Conservation (phyloP, 352 stramenopile genomes). For the Phytophthora vignae region DNA sequence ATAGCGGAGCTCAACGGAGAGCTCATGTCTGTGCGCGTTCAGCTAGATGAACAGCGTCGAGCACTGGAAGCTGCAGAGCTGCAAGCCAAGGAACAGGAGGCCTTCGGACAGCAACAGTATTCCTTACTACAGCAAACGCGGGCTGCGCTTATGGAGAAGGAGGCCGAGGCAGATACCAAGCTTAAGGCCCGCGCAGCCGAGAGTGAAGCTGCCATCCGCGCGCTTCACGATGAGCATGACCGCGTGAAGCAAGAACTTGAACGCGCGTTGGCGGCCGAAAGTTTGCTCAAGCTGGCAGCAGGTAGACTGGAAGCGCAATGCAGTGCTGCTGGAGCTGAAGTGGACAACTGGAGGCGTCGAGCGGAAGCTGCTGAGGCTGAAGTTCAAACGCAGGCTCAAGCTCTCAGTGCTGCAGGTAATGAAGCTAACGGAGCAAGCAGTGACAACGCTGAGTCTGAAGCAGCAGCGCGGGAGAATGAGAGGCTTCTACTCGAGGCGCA, state of each 20-base stretch:
- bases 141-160: constrained; percentile 54
- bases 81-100: constrained; percentile 70
- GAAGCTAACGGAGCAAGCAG: constrained; percentile 26
- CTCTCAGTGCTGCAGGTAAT: neutral
- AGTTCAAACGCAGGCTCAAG: constrained; percentile 11
- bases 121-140: constrained; percentile 62
- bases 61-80: constrained; percentile 73
- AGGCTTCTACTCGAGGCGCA: constrained; percentile 72
- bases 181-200: constrained; percentile 51
- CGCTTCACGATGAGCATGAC: constrained; percentile 53
- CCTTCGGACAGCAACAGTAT: constrained; percentile 60
- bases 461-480: constrained; percentile 49
- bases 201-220: constrained; percentile 37
- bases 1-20: constrained; percentile 74
- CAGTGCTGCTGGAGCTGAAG: constrained; percentile 42
- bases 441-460: constrained; percentile 22
- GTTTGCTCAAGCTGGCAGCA: constrained; percentile 39
- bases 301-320: constrained; percentile 47
- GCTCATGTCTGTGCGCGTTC: constrained; percentile 78
- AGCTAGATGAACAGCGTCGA: constrained; percentile 76
- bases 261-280: constrained; percentile 40
- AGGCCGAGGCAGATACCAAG: constrained; percentile 47
- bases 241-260: constrained; percentile 53
- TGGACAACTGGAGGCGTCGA: constrained; percentile 47
- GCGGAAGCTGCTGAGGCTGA: constrained; percentile 44